Base-by-base conservation (phyloP, 208 protist species). In the Leishmania braziliensis region DNA sequence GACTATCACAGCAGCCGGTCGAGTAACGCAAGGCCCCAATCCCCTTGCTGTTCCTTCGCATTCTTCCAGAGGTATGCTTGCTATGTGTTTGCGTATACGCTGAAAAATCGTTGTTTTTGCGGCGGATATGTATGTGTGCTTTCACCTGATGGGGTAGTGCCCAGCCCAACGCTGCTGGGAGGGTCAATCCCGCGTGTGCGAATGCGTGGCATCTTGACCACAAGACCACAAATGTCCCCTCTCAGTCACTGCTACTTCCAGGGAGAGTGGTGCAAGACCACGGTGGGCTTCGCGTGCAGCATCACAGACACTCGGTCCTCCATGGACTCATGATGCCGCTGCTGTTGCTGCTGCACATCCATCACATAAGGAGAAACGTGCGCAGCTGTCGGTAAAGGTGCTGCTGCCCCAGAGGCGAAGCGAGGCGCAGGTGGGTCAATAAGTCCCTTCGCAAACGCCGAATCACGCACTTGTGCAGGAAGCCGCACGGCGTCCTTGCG, bases 271-370 rank as follows among this genome's bases (percentile, higher is more conserved):
- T n/a, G 77, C 4, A 85, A 43, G 71, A 85, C 78, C 3, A 82
- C 82, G 39, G 70, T 80, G 20, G 82, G 82, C 70, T 82, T 82
- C 29, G 62, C 65, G 70, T 63, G 82, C 62, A 85, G 54, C 82
- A 76, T 85, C 6, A 73, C 56, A 33, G 82, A 23, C 26, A 85
- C 78, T 8, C 66, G 82, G 48, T 82, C 71, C 63, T 85, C 82
- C n/a, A 85, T 70, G 8, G 66, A 71, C n/a, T 53, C 60, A 51
- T 48, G 39, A 26, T 65, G 58, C 16, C 48, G 43, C n/a, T 65
- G 79, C 56, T 76, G 53, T 23, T 50, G 60, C 48, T 62, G 68
- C 43, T 51, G 75, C 33, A 77, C 69, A 62, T 80, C 81, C 56
- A 75, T 80, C 50, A 26, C 8, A 43, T 70, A 77, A 16, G 62